These are phyloP conservation scores for Castanea sativa DNA, from an alignment of 306 rosid species.

Conservation along the genomic window DNA sequence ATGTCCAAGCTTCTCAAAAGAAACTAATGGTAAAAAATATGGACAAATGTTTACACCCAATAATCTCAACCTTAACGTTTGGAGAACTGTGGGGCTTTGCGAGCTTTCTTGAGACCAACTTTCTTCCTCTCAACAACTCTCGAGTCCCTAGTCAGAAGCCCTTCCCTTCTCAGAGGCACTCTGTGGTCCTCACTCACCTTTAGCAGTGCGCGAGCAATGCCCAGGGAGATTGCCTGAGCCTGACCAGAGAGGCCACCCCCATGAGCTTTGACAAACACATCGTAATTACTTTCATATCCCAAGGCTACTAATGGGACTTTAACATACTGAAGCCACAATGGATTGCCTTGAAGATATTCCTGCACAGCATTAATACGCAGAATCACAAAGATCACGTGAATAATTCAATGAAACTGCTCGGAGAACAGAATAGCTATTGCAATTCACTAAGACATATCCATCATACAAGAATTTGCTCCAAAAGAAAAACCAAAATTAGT, in stretches of 20 bases:
- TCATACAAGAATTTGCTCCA: not conserved
- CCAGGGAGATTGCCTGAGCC: slow-evolving; percentile 94
- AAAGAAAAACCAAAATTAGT: not conserved
- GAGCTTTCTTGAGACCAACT: slow-evolving; percentile 93
- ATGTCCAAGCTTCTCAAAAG: not conserved
- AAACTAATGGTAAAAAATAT: slow-evolving; percentile 1
- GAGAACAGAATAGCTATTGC: not conserved
- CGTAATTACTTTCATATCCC: slow-evolving; percentile 82
- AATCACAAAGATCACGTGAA: slow-evolving; percentile 15
- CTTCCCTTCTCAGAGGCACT: slow-evolving; percentile 71
- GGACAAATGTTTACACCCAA: slow-evolving; percentile 11
- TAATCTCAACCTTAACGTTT: slow-evolving; percentile 63
- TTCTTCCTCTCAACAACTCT: slow-evolving; percentile 99
- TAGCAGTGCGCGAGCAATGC: slow-evolving; percentile 91
- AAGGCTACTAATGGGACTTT: slow-evolving; percentile 64
- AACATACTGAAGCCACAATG: slow-evolving; percentile 85
- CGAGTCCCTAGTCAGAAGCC: slow-evolving; percentile 92
- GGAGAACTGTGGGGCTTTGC: slow-evolving; percentile 96
- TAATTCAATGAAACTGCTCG: not conserved
- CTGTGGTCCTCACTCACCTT: slow-evolving; percentile 84
- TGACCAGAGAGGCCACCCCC: slow-evolving; percentile 98
- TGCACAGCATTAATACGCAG: slow-evolving; percentile 20
- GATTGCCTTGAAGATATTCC: slow-evolving; percentile 98
- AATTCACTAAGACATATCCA: not conserved
- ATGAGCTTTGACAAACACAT: slow-evolving; percentile 87